Percentiles rank a stretch among this genome's conserved stretches.
These are phyloP conservation scores for Pleurotus djamor DNA, from an alignment of 768 basidiomycete genomes.

Conservation along the genomic window DNA sequence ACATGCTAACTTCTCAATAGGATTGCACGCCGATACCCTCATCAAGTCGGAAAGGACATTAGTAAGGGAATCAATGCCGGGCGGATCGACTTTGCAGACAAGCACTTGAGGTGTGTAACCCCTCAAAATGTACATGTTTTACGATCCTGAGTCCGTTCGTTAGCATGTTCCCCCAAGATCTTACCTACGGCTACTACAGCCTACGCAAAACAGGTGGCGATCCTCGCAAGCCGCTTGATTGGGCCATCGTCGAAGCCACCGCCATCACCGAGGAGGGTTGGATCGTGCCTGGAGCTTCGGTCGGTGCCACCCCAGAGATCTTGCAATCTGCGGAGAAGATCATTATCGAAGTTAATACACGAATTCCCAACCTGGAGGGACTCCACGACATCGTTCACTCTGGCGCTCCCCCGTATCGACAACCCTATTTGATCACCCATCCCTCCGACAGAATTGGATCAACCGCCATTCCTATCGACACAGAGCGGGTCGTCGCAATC, in stretches of 20 bases:
- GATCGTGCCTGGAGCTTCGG: slow-evolving; percentile 46
- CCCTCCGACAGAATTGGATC: slow-evolving; percentile 43
- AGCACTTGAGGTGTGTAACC: slow-evolving; percentile 38
- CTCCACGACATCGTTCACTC: slow-evolving; percentile 47
- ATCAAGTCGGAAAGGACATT: slow-evolving; percentile 48
- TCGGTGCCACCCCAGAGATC: slow-evolving; percentile 47
- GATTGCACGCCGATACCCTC: slow-evolving; percentile 43
- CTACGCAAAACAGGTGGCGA: slow-evolving; percentile 42
- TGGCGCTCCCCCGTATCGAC: slow-evolving; percentile 39
- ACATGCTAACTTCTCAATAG: slow-evolving; percentile 10
- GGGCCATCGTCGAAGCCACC: slow-evolving; percentile 50
- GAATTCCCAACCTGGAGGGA: slow-evolving; percentile 42
- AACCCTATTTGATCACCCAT: slow-evolving; percentile 33
- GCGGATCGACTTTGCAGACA: slow-evolving; percentile 44
- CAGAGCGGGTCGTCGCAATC: slow-evolving; percentile 45
- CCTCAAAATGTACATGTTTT: background rate
- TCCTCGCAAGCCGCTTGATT: slow-evolving; percentile 40
- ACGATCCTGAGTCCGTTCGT: background rate
- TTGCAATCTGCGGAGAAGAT: slow-evolving; percentile 46
- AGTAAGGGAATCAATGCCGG: slow-evolving; percentile 47
- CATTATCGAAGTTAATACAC: slow-evolving; percentile 49
- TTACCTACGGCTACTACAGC: slow-evolving; percentile 46
- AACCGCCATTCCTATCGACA: slow-evolving; percentile 44
- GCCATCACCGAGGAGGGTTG: slow-evolving; percentile 45
- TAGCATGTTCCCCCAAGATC: slow-evolving; percentile 47